Evolutionary conservation across 257 asterid genomes (phyloP).

Genomic region (Eucommia ulmoides): DNA sequence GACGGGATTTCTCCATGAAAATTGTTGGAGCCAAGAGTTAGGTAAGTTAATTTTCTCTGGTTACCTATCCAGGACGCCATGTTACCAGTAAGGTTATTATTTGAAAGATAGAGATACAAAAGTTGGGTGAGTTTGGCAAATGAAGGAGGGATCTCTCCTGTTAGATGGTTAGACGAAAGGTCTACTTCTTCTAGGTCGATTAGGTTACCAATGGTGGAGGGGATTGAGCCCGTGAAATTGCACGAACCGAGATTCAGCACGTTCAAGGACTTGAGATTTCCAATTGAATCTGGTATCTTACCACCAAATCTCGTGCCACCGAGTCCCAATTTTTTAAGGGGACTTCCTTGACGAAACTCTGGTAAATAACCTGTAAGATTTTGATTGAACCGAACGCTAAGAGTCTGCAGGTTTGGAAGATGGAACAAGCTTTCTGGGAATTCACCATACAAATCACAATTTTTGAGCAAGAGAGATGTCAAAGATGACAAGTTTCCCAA

Average conservation of each 20-base stretch:
- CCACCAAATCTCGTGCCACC: not conserved
- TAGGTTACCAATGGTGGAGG: not conserved
- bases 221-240: not conserved
- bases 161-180: no score
- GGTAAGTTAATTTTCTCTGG: not conserved
- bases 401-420: not conserved
- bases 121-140: no score
- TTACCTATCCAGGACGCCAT: no score
- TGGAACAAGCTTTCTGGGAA: not conserved
- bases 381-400: not conserved
- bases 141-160: no score
- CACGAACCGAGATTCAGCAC: not conserved
- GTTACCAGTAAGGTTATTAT: no score
- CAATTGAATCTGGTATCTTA: not conserved
- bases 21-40: no score
- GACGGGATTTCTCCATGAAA: no score
- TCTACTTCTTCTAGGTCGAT: no score
- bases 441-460: not conserved
- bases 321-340: not conserved
- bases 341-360: not conserved
- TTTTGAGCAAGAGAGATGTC: not conserved
- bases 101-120: no score
- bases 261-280: not conserved
- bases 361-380: not conserved
- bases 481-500: not conserved